Base-by-base conservation (phyloP, 306 rosid genomes). In the Dicorynia guianensis region DNA sequence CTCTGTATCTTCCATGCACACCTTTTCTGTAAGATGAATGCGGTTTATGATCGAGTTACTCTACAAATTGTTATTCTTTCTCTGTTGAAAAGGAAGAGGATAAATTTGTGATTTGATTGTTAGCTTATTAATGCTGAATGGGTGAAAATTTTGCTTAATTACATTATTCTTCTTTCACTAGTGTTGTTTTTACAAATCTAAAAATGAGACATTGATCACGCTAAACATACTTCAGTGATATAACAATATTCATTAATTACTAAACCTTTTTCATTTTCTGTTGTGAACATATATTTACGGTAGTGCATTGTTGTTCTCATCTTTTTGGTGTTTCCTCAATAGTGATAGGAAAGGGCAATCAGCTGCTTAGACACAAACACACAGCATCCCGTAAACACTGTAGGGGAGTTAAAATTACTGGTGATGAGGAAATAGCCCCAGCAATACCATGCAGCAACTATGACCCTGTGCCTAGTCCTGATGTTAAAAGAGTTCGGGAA, bases 321-420 rank as follows among this genome's bases (percentile, higher is more conserved):
- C 6, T 52, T 42, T 68, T 75, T 12, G 30, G 6, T 65, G 54
- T 71, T 60, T 72, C 38, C 11, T 15, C 40, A 17, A 25, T 64
- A 93, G 89, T 72, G 79, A 63, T 49, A 57, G 77, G 6, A 35
- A 74, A 83, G 67, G 65, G 33, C 42, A 69, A 59, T 63, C 14
- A 12, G 53, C 82, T 30, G 25, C 81, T 60, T 43, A 78, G 79
- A 77, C 57, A 56, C 71, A 92, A 86, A 75, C 87, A 57, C 2
- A 72, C 79, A 75, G 80, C 81, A 58, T 19, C 76, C n/a, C 81
- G 75, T 58, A 76, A 69, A 75, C 84, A 74, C 72, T 53, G 49
- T 6, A 84, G 85, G 54, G 89, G 93, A 11, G 85, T 78, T 80
- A 89, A 69, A 85, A 76, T 89, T 71, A 71, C 78, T 63, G 77